phyloP scores from a whole-genome alignment of 1,284 basidiomycete genomes.

The Sanghuangporus sanghuang region DNA sequence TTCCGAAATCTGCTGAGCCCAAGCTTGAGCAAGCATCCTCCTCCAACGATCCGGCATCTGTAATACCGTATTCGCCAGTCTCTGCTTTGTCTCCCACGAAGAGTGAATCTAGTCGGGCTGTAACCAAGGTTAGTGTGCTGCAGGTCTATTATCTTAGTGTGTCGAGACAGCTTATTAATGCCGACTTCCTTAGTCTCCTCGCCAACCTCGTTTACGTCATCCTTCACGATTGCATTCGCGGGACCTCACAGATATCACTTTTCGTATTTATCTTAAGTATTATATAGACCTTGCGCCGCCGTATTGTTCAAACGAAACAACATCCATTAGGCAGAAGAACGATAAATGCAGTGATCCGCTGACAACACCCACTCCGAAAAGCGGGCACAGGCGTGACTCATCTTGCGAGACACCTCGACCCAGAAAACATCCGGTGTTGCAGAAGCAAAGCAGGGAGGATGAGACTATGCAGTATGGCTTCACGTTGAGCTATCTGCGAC shows the following conservation, averaged over 20 bases:
- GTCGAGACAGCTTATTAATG: neutral
- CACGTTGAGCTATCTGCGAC: constrained; percentile 65
- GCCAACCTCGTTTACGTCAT: constrained; percentile 48
- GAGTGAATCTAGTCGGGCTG: constrained; percentile 14
- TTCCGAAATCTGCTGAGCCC: no score
- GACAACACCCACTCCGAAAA: neutral
- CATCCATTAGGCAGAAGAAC: neutral
- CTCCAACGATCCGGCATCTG: no score
- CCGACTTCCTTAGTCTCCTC: constrained; percentile 32
- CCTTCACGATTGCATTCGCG: constrained; percentile 58
- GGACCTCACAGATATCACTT: constrained; percentile 62
- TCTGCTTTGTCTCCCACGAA: constrained; percentile 18
- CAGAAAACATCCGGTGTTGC: constrained; percentile 19
- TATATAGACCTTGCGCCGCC: constrained; percentile 55
- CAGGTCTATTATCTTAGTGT: neutral
- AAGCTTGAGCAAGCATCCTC: no score
- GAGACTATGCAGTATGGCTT: constrained; percentile 39
- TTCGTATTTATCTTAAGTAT: constrained; percentile 70
- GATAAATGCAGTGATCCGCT: neutral
- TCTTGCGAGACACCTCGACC: constrained; percentile 1
- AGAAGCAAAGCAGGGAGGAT: constrained; percentile 5
- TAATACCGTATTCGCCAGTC: constrained; percentile 16
- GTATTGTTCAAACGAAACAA: constrained; percentile 16
- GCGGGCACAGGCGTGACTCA: neutral
- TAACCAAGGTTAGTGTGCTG: constrained; percentile 18